Evolutionary conservation across 2,329 filamentous ascomycete genomes (phyloP).

Genomic region (Fusarium oxysporum): DNA sequence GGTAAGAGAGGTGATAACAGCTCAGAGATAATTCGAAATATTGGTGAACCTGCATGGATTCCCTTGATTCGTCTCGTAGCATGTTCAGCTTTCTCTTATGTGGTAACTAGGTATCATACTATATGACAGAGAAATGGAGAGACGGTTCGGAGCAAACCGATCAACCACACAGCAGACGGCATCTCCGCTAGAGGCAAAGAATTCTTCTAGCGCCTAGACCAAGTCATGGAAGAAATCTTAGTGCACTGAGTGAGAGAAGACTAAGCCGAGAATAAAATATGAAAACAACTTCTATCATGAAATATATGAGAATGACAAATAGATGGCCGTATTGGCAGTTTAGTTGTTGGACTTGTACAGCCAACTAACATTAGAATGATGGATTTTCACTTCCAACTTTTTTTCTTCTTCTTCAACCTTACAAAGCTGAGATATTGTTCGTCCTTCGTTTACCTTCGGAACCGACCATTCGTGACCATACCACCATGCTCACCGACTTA

Average conservation of each 20-base stretch:
- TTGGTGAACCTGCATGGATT: background rate
- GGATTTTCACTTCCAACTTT: background rate
- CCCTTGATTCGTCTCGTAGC: conserved; percentile 1
- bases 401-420: background rate
- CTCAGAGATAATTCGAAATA: conserved; percentile 2
- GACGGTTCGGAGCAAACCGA: conserved; percentile 13
- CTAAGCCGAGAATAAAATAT: background rate
- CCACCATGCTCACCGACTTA: conserved; percentile 22
- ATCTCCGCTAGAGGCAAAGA: conserved; percentile 16
- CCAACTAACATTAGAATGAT: background rate
- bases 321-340: background rate
- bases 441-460: conserved; percentile 9
- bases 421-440: background rate
- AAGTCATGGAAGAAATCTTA: conserved; percentile 9
- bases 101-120: background rate
- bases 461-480: conserved; percentile 4
- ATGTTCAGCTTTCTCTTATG: background rate
- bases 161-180: conserved; percentile 6
- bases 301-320: background rate
- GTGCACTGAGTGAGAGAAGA: background rate
- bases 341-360: background rate
- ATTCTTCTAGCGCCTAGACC: conserved; percentile 15
- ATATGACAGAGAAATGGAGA: background rate
- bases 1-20: conserved; percentile 24
- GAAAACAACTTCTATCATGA: background rate